Conservation (phyloP, 306 rosid species). For the Quercus engelmannii region DNA sequence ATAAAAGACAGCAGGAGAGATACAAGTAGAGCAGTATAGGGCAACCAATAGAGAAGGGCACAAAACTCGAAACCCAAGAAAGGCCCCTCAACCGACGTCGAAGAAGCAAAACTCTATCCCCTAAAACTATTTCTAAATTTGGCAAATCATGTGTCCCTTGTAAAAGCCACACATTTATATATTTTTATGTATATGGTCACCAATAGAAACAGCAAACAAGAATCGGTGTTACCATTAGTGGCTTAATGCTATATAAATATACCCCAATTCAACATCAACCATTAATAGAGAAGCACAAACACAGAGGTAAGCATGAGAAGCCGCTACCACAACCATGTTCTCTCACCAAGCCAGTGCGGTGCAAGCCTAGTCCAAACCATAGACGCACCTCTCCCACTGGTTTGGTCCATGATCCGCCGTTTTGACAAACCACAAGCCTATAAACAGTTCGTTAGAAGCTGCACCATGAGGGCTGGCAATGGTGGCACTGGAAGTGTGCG, state of each 20-base stretch:
- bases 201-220: background rate
- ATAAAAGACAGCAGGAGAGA: background rate
- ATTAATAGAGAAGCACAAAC: background rate
- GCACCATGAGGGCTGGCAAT: constrained; percentile 39
- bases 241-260: background rate
- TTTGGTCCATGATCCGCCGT: constrained; percentile 60
- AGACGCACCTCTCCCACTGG: constrained; percentile 49
- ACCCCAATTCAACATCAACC: background rate
- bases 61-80: background rate
- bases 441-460: constrained; percentile 47
- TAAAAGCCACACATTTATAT: background rate
- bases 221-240: too few relatives aligned
- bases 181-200: background rate
- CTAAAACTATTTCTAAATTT: background rate
- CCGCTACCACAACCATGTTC: constrained; percentile 29
- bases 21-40: background rate
- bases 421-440: constrained; percentile 56
- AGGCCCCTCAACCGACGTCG: background rate
- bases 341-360: constrained; percentile 50
- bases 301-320: constrained; percentile 16
- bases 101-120: background rate
- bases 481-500: constrained; percentile 60
- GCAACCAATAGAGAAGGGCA: background rate
- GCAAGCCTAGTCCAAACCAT: constrained; percentile 43
- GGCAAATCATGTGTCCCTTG: background rate